These are phyloP conservation scores for Apiotrichum gracile DNA, from an alignment of 1,284 basidiomycete species.

Conservation along the genomic window DNA sequence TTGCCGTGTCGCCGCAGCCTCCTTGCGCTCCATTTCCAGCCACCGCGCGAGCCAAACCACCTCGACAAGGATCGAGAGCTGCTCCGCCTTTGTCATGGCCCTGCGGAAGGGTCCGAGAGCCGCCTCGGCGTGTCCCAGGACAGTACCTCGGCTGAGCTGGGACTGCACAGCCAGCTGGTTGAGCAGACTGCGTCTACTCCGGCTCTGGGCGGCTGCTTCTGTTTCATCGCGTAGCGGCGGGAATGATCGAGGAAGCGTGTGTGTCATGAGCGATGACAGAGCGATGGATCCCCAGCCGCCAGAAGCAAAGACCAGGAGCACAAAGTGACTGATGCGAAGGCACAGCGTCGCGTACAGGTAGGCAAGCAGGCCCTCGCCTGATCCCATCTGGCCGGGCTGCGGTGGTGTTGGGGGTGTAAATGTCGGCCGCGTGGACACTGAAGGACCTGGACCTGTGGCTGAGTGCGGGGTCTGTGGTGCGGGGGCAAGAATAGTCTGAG, in stretches of 20 bases:
- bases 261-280: slow-evolving; percentile 62
- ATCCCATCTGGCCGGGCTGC: slow-evolving; percentile 18
- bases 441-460: background rate
- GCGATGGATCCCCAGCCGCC: slow-evolving; percentile 81
- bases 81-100: slow-evolving; percentile 67
- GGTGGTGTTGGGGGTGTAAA: slow-evolving; percentile 5
- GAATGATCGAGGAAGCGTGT: slow-evolving; percentile 54
- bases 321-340: slow-evolving; percentile 40
- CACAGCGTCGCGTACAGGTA: slow-evolving; percentile 40
- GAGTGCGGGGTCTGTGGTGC: slow-evolving; percentile 28
- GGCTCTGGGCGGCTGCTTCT: background rate
- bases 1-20: slow-evolving; percentile 76
- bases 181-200: slow-evolving; percentile 48
- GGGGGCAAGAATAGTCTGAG: slow-evolving; percentile 34
- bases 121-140: slow-evolving; percentile 60
- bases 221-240: slow-evolving; percentile 28
- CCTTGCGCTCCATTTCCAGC: slow-evolving; percentile 74
- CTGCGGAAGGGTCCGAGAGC: slow-evolving; percentile 79
- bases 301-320: slow-evolving; percentile 69
- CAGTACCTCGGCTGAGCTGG: slow-evolving; percentile 61
- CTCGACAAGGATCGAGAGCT: slow-evolving; percentile 62
- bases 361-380: slow-evolving; percentile 42
- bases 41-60: slow-evolving; percentile 68
- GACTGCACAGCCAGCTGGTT: slow-evolving; percentile 58
- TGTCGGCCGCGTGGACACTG: no score